A percentile compares a stretch with the other conserved stretches of the same genome.
phyloP scores from a whole-genome alignment of 2,329 filamentous ascomycete genomes.

The Penicillium sp. region DNA sequence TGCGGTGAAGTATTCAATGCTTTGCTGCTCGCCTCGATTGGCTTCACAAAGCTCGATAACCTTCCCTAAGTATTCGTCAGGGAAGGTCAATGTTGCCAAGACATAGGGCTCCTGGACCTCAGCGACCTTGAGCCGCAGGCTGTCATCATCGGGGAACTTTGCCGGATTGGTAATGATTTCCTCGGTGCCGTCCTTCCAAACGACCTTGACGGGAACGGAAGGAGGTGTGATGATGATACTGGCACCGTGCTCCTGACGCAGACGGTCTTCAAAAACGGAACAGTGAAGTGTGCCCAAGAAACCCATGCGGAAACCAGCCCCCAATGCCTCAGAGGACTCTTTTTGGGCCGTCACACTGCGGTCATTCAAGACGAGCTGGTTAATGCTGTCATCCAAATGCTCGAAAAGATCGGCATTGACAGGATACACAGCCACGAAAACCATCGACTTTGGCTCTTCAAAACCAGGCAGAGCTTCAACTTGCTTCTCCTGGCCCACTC shows the following conservation, averaged over 20 bases:
- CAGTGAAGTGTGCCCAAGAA: slow-evolving; percentile 97
- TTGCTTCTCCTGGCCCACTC: slow-evolving; percentile 69
- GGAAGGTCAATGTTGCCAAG: slow-evolving; percentile 80
- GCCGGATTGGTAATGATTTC: slow-evolving; percentile 81
- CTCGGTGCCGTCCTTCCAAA: slow-evolving; percentile 75
- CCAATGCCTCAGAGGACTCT: slow-evolving; percentile 89
- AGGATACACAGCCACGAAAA: slow-evolving; percentile 95
- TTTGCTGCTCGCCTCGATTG: slow-evolving; percentile 83
- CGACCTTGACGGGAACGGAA: slow-evolving; percentile 85
- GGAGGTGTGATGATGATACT: slow-evolving; percentile 97
- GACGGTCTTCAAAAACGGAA: slow-evolving; percentile 96
- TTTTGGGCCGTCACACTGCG: slow-evolving; percentile 92
- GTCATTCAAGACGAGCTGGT: slow-evolving; percentile 90
- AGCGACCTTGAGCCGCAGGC: slow-evolving; percentile 54
- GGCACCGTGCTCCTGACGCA: slow-evolving; percentile 90
- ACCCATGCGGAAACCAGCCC: slow-evolving; percentile 89
- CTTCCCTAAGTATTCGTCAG: slow-evolving; percentile 89
- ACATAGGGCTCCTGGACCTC: slow-evolving; percentile 75
- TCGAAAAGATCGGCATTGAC: slow-evolving; percentile 86
- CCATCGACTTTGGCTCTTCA: slow-evolving; percentile 97
- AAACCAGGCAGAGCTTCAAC: slow-evolving; percentile 88
- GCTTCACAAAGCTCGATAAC: slow-evolving; percentile 93
- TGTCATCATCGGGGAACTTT: slow-evolving; percentile 76
- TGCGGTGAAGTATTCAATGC: slow-evolving; percentile 85
- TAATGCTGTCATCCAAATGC: slow-evolving; percentile 89